These are phyloP conservation scores for Lepiota brunneoincarnata DNA, from an alignment of 768 basidiomycete genomes.

Conservation along the genomic window DNA sequence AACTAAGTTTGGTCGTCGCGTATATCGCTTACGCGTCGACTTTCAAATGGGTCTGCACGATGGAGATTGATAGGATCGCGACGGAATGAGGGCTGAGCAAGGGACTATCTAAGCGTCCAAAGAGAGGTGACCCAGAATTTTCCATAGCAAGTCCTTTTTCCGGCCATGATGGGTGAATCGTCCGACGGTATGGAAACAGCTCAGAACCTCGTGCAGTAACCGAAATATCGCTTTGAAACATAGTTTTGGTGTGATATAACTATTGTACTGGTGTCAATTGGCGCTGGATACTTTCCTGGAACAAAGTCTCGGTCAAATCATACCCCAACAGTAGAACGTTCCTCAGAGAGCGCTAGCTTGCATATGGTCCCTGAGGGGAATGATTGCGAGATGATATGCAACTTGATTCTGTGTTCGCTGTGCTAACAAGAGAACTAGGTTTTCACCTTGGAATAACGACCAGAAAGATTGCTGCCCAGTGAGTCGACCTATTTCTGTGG, in stretches of 20 bases:
- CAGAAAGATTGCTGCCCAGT: conserved; percentile 78
- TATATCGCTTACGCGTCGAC: too few relatives aligned
- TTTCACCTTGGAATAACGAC: conserved; percentile 54
- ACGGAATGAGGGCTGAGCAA: too few relatives aligned
- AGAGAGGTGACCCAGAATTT: too few relatives aligned
- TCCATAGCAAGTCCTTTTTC: too few relatives aligned
- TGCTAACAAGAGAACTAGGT: conserved; percentile 29
- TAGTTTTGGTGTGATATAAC: neutral
- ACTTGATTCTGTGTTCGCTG: neutral
- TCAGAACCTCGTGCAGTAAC: neutral
- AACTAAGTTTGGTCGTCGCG: too few relatives aligned
- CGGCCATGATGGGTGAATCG: neutral
- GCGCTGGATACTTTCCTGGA: conserved; percentile 1
- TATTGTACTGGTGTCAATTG: neutral
- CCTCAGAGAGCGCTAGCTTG: too few relatives aligned
- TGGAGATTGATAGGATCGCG: too few relatives aligned
- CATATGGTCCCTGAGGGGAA: neutral
- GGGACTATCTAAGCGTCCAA: too few relatives aligned
- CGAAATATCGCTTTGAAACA: neutral
- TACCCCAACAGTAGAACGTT: too few relatives aligned
- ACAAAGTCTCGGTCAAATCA: neutral
- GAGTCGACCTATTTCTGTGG: conserved; percentile 24
- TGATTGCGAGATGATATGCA: neutral
- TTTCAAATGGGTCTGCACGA: too few relatives aligned
- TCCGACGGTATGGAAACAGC: neutral